These are phyloP conservation scores for Cladosporium colombiae DNA, from an alignment of 2,329 filamentous ascomycete genomes.

Conservation along the genomic window DNA sequence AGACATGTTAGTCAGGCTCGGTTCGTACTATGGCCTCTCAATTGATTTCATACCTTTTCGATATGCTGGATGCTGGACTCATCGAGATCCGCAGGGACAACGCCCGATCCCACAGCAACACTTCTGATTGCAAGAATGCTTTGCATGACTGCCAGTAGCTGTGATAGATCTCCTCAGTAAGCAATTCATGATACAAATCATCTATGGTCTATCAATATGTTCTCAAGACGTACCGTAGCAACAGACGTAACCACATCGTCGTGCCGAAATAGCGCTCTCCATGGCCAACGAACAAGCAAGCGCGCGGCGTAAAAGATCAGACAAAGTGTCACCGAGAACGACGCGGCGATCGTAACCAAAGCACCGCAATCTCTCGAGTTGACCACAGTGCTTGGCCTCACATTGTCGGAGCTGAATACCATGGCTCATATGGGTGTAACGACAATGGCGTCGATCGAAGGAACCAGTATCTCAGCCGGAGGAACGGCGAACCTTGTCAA, in stretches of 20 bases:
- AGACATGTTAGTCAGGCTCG: neutral
- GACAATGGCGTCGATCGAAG: neutral
- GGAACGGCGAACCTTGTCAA: neutral
- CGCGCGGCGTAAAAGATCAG: slow-evolving; percentile 5
- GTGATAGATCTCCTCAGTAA: neutral
- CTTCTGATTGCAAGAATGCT: slow-evolving; percentile 6
- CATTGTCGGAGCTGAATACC: neutral
- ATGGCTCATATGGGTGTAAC: neutral
- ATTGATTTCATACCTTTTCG: neutral
- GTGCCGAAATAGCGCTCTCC: slow-evolving; percentile 6
- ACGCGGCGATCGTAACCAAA: neutral
- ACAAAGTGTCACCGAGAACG: slow-evolving; percentile 3
- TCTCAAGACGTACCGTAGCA: slow-evolving; percentile 6
- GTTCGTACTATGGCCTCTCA: too few relatives aligned
- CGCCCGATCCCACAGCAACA: neutral
- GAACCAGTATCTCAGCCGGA: slow-evolving; percentile 1
- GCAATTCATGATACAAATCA: neutral
- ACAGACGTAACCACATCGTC: slow-evolving; percentile 6
- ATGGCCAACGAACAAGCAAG: slow-evolving; percentile 12
- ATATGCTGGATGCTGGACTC: neutral
- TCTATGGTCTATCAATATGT: neutral
- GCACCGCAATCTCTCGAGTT: slow-evolving; percentile 11
- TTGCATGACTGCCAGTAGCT: neutral
- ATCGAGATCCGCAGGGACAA: slow-evolving; percentile 4
- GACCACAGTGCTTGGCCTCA: slow-evolving; percentile 15